Base-by-base conservation (phyloP, 2,329 filamentous ascomycete genomes). In the Trichophyton schoenleinii region DNA sequence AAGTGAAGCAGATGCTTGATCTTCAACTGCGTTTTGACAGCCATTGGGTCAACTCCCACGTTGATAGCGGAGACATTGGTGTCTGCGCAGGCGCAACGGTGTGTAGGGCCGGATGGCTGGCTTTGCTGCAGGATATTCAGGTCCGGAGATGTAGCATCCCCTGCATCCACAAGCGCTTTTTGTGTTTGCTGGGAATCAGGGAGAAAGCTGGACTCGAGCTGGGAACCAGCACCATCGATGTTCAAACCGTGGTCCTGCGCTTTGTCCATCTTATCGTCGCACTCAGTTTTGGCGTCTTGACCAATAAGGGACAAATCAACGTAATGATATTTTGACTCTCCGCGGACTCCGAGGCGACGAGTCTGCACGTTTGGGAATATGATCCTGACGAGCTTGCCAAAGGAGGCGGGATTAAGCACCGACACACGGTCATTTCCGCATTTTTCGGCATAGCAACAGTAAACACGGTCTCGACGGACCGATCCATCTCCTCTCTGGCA, bases 301-400 rank as follows among this genome's bases (percentile, higher is more conserved):
- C 77, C 75, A 20, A 76, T 74, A 49, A 80, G 73, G 1, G 76
- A 77, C 62, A 80, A 68, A 65, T 80, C 78, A 57, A 80, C 78
- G 63, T 99, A 99, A 74, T 99, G 94, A 73, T 99, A 99, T 72
- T 99, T 99, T 13, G 94, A 99, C 76, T 97, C 92, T 65, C 94
- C 94, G 60, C 94, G 85, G 55, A 97, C 91, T 64, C 94, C 94
- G 11, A 99, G 80, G 65, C 94, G 84, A 63, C 94, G 83, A 36
- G 94, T 99, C 75, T 95, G 92, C 22, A 99, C 86, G 48, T 91
- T 92, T 0, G 94, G 92, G 68, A 97, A 99, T 59, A 99, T 87
- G 44, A 99, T 92, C 36, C 94, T 86, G 38, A 99, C 94, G 49
- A 99, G 83, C 74, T 99, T 99, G 61, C 94, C 94, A 74, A 99